Base-by-base conservation (phyloP, 805 yeast species). In the Pichia membranifaciens region DNA sequence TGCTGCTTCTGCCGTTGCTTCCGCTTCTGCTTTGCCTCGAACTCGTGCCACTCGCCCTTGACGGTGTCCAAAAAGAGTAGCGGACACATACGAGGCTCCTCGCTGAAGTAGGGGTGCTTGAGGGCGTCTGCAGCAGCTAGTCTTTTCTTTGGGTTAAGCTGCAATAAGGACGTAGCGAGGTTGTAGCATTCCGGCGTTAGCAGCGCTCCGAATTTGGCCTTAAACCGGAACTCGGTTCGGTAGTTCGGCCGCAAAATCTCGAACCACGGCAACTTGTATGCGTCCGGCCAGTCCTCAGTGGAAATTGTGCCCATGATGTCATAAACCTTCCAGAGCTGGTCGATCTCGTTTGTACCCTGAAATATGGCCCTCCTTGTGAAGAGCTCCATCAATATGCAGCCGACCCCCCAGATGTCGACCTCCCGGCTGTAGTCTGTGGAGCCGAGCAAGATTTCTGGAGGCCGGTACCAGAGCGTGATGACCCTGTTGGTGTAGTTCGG, bases 381-480 rank as follows among this genome's bases (percentile, higher is more conserved):
- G 34, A 93, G 64, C 62, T 93, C 98, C 23, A 88, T 75, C 50
- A 93, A 69, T 22, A 93, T 70, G 68, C 98, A 93, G 2, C 99
- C 99, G 51, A 88, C 82, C 0, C 98, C 96, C 99, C 99, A 93
- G 55, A 88, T 81, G 61, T 93, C 99, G 9, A 93, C 93, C 57
- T 87, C 96, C 36, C 88, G 69, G 0, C 90, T 93, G 65, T 93
- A 93, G 49, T 81, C 82, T 0, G 98, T 90, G 0, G 96, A 81
- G 1, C 99, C 99, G 49, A 93, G 66, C 34, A 93, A 69, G 29
- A 93, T 73, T 64, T 91, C 99, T 0, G 98, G 98, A 1, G 99
- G 99, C 50, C 99, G 76, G 64, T 93, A 91, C 99, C 99, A 93
- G 34, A 93, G 70, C 0, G 99, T 93, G 45, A 93, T 93, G 36